phyloP scores from a whole-genome alignment of 768 basidiomycete genomes.

The Leucosporidium scottii region DNA sequence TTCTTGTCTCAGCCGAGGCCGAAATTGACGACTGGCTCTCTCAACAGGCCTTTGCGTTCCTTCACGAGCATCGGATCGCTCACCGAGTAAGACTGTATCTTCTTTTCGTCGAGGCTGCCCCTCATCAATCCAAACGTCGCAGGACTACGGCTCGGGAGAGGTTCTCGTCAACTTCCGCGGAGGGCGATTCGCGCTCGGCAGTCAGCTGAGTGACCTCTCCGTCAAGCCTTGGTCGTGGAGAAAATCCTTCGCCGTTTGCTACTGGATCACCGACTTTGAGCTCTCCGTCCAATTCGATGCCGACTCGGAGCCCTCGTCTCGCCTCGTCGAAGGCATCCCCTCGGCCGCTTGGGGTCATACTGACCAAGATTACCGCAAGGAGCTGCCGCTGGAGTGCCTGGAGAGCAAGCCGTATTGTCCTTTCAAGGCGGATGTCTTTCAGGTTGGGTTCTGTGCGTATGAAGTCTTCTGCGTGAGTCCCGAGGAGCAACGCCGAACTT shows the following conservation, averaged over 20 bases:
- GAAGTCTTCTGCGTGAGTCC: no score
- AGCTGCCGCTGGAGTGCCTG: not conserved
- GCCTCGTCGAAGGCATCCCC: not conserved
- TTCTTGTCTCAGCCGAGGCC: not conserved
- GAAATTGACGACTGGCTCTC: not conserved
- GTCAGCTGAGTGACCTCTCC: not conserved
- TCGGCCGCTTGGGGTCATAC: not conserved
- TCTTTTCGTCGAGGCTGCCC: no score
- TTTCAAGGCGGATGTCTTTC: not conserved
- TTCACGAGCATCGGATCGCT: not conserved
- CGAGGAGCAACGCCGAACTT: no score
- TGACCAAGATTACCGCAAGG: not conserved
- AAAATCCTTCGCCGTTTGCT: not conserved
- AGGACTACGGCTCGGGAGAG: not conserved
- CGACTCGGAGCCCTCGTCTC: not conserved
- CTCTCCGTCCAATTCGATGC: not conserved
- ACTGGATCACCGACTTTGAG: constrained; percentile 1
- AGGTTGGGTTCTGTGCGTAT: not conserved
- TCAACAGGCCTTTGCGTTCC: not conserved
- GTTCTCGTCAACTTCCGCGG: not conserved
- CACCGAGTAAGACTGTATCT: not conserved
- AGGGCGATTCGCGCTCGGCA: not conserved
- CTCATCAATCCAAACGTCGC: not conserved
- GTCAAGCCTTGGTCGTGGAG: no score
- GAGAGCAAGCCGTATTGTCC: not conserved